These are phyloP conservation scores for Lonicera japonica DNA, from an alignment of 129 eudicot genomes.

Conservation along the genomic window DNA sequence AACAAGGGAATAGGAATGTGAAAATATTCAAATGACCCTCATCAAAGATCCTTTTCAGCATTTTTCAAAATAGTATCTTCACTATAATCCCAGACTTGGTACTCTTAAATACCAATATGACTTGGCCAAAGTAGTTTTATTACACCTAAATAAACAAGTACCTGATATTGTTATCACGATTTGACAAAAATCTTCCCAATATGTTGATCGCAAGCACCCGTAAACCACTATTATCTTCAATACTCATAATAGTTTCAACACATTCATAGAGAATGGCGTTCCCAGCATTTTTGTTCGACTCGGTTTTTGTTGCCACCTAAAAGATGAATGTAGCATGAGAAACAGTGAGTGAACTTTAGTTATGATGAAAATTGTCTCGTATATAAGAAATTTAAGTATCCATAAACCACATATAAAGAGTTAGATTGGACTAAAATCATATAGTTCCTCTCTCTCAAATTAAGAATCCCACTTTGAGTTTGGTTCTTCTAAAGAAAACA, in stretches of 20 bases:
- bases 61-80: background rate
- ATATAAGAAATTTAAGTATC: background rate
- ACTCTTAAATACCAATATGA: background rate
- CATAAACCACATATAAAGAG: no score
- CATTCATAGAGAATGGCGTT: slow-evolving; percentile 97
- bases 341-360: slow-evolving; percentile 17
- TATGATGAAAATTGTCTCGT: no score
- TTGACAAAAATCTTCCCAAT: slow-evolving; percentile 94
- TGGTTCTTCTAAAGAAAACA: no score
- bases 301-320: slow-evolving; percentile 97
- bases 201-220: slow-evolving; percentile 97
- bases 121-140: background rate
- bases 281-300: slow-evolving; percentile 96
- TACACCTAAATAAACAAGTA: slow-evolving; percentile 11
- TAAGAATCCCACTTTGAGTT: no score
- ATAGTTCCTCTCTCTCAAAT: no score
- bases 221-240: slow-evolving; percentile 97
- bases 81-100: background rate
- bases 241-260: slow-evolving; percentile 88
- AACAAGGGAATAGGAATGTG: background rate
- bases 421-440: no score
- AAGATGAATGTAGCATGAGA: slow-evolving; percentile 18
- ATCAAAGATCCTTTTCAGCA: background rate
- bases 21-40: no score
- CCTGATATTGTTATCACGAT: slow-evolving; percentile 99